Percentiles rank a stretch among this genome's conserved stretches.
Evolutionary conservation across 2,329 filamentous ascomycete species (phyloP).

Genomic region (Fusarium annulatum): DNA sequence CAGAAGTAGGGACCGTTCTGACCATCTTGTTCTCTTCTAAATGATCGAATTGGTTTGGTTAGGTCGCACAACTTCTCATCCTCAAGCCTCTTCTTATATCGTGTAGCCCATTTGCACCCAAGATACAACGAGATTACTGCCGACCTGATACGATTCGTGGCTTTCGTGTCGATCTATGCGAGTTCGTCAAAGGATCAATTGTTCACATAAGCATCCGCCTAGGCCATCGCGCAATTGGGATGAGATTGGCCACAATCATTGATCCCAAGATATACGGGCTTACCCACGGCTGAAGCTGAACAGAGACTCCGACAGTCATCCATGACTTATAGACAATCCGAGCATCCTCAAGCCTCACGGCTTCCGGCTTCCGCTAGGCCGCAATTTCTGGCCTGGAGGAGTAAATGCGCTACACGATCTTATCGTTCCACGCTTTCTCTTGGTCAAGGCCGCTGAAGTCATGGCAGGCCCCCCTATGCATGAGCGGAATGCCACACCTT

Average conservation of each 20-base stretch:
- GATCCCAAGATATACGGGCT: background rate
- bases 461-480: constrained; percentile 7
- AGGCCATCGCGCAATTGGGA: background rate
- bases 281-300: constrained; percentile 1
- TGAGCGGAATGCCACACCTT: constrained; percentile 15
- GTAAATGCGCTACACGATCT: constrained; percentile 27
- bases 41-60: background rate
- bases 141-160: background rate
- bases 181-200: background rate
- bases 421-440: constrained; percentile 15
- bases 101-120: constrained; percentile 7
- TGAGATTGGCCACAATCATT: background rate
- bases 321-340: constrained; percentile 5
- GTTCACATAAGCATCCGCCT: background rate
- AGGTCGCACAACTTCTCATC: constrained; percentile 18
- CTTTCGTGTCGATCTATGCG: background rate
- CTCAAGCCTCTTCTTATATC: constrained; percentile 18
- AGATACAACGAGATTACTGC: background rate
- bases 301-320: constrained; percentile 10
- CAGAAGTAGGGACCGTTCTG: constrained; percentile 11
- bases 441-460: constrained; percentile 24
- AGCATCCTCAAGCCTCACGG: constrained; percentile 28
- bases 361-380: constrained; percentile 35
- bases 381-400: background rate
- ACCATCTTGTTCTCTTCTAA: constrained; percentile 1